phyloP scores from a whole-genome alignment of 352 stramenopile species.

The Peronosclerospora sorghi region DNA sequence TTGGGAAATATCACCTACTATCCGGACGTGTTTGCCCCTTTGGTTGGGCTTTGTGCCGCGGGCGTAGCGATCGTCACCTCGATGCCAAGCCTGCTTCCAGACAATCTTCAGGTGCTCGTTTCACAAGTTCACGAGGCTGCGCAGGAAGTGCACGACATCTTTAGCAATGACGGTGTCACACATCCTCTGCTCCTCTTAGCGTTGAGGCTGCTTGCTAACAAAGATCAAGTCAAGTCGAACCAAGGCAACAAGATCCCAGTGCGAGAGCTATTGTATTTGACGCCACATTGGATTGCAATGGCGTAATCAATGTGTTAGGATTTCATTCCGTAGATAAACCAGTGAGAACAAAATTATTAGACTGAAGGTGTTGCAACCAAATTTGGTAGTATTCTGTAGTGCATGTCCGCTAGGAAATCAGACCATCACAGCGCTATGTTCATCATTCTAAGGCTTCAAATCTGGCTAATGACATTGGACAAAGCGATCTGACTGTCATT shows the following conservation, averaged over 20 bases:
- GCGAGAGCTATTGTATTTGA: constrained; percentile 34
- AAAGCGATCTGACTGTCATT: too few species aligned
- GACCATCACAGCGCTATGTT: too few species aligned
- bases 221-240: background rate
- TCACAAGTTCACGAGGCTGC: constrained; percentile 15
- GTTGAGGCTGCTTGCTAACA: constrained; percentile 17
- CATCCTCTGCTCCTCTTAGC: constrained; percentile 32
- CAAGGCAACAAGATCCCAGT: constrained; percentile 2
- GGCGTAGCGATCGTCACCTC: constrained; percentile 27
- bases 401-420: too few species aligned
- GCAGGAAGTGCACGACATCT: constrained; percentile 12
- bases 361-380: too few species aligned
- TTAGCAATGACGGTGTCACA: constrained; percentile 13
- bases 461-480: too few species aligned
- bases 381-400: too few species aligned
- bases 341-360: too few species aligned
- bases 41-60: constrained; percentile 35
- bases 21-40: constrained; percentile 42
- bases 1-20: constrained; percentile 61
- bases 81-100: constrained; percentile 2
- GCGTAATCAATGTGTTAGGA: constrained; percentile 2
- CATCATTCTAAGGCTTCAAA: too few species aligned
- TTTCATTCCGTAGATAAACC: too few species aligned
- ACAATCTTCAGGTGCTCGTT: constrained; percentile 12
- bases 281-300: constrained; percentile 29